Evolutionary conservation across 2,329 filamentous ascomycete species (phyloP).

Genomic region (Onygena corvina): DNA sequence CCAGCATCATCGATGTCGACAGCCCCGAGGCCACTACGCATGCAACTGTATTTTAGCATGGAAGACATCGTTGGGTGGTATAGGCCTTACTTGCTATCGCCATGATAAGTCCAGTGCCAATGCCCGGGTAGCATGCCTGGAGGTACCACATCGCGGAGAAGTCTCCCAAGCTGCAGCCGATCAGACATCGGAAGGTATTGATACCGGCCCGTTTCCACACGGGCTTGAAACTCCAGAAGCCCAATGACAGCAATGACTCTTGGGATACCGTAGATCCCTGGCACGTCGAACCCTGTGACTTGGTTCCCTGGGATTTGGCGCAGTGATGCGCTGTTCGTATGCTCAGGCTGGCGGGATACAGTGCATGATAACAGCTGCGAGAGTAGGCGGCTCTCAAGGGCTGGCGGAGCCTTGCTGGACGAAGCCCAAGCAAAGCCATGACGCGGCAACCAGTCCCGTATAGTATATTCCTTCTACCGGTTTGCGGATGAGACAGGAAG

Average conservation of each 20-base stretch:
- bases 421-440: background rate
- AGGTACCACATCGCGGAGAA: constrained; percentile 47
- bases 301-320: constrained; percentile 6
- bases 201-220: constrained; percentile 42
- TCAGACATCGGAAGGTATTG: constrained; percentile 45
- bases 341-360: background rate
- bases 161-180: constrained; percentile 46
- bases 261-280: too few relatives aligned
- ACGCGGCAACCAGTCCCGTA: too few relatives aligned
- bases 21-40: constrained; percentile 42
- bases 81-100: constrained; percentile 37
- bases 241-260: constrained; percentile 4
- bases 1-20: constrained; percentile 41
- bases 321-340: constrained; percentile 9
- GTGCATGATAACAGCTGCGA: background rate
- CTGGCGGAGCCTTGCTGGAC: background rate
- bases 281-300: too few relatives aligned
- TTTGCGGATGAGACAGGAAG: background rate
- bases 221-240: constrained; percentile 28
- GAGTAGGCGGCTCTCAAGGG: background rate
- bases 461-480: too few relatives aligned
- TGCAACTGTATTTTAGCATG: constrained; percentile 9
- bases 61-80: background rate
- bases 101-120: constrained; percentile 42
- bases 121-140: constrained; percentile 37